These are phyloP conservation scores for Polygonum maritimum DNA, from an alignment of 148 eudicot species.

Conservation along the genomic window DNA sequence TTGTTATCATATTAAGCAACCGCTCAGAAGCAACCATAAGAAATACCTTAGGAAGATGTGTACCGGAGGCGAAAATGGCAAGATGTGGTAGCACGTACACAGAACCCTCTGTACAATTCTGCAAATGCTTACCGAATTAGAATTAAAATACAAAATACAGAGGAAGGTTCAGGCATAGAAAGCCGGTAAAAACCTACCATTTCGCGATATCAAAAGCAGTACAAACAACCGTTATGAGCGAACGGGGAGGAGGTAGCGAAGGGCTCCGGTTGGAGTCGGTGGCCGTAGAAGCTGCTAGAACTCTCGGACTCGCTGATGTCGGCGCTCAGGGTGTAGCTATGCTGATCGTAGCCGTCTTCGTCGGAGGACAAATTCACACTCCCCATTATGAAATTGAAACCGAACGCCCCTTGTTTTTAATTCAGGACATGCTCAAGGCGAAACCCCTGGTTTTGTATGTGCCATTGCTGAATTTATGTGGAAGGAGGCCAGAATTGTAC, in stretches of 20 bases:
- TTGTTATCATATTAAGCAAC: not conserved
- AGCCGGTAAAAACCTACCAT: too few species aligned
- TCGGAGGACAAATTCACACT: constrained; percentile 52
- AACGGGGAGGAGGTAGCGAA: constrained; percentile 23
- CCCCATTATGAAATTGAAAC: too few species aligned
- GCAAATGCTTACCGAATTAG: too few species aligned
- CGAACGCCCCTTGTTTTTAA: constrained; percentile 6
- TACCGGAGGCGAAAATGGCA: too few species aligned
- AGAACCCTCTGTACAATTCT: too few species aligned
- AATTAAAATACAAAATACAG: too few species aligned
- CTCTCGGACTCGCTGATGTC: constrained; percentile 77
- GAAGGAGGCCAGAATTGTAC: not conserved
- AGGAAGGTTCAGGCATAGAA: too few species aligned
- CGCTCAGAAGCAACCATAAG: not conserved
- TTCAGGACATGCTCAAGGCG: not conserved
- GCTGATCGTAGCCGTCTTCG: constrained; percentile 35
- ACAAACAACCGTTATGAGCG: too few species aligned
- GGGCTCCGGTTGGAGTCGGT: constrained; percentile 21
- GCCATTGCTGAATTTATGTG: not conserved
- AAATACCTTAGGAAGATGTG: too few species aligned
- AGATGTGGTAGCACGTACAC: too few species aligned
- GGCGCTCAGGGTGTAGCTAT: constrained; percentile 52
- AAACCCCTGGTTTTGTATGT: not conserved
- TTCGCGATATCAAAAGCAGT: too few species aligned
- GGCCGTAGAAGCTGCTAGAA: constrained; percentile 31